Evolutionary conservation across 192 early-diverging fungal species (phyloP).

Genomic region (Obelidium mucronatum): DNA sequence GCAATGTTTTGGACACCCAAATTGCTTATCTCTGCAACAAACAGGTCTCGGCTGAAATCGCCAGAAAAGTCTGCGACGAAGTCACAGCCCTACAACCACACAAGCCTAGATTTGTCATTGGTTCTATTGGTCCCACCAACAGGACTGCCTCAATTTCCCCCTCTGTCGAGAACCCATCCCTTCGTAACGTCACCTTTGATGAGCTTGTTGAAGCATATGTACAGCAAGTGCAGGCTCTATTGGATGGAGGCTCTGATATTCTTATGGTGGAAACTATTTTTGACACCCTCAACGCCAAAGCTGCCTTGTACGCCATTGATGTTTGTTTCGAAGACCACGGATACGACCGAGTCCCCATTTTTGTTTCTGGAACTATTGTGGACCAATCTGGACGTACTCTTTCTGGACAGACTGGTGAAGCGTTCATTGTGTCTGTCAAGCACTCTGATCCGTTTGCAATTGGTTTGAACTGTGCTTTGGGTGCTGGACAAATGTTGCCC

Average conservation of each 20-base stretch:
- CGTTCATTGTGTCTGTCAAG: slow-evolving; percentile 85
- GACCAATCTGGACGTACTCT: slow-evolving; percentile 96
- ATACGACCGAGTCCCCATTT: slow-evolving; percentile 58
- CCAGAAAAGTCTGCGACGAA: slow-evolving; percentile 83
- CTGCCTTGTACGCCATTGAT: slow-evolving; percentile 93
- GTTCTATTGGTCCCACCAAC: slow-evolving; percentile 86
- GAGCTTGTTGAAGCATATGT: slow-evolving; percentile 90
- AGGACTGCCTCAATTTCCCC: slow-evolving; percentile 96
- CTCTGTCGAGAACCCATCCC: slow-evolving; percentile 94
- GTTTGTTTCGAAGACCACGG: slow-evolving; percentile 79
- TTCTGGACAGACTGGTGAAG: slow-evolving; percentile 96
- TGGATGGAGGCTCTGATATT: slow-evolving; percentile 94
- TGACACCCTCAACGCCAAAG: slow-evolving; percentile 97
- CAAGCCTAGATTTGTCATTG: slow-evolving; percentile 87
- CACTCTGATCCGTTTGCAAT: slow-evolving; percentile 87
- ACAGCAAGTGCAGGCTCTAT: slow-evolving; percentile 87
- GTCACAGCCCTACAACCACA: slow-evolving; percentile 76
- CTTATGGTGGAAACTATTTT: slow-evolving; percentile 97
- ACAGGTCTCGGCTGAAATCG: slow-evolving; percentile 76
- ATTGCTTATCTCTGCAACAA: neutral
- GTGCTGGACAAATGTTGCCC: slow-evolving; percentile 93
- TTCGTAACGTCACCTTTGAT: slow-evolving; percentile 95
- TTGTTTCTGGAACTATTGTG: slow-evolving; percentile 86
- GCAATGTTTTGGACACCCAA: neutral
- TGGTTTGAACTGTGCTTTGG: slow-evolving; percentile 73